Conservation (phyloP, 2,329 filamentous ascomycete species). For the Diaporthe sp. region DNA sequence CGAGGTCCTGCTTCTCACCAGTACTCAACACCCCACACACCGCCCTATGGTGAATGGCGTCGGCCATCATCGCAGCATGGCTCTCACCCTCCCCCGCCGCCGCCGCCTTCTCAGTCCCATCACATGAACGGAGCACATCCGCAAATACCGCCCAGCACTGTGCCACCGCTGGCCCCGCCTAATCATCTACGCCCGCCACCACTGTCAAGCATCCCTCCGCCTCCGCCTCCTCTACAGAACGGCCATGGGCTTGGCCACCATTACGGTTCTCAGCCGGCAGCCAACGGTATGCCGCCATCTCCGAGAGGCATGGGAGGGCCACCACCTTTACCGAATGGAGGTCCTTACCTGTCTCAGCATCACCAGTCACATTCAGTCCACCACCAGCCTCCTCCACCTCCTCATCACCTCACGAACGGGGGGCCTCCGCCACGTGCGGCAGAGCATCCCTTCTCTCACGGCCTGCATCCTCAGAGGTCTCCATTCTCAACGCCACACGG, state of each 20-base stretch:
- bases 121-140: slow-evolving; percentile 37
- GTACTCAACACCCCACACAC: slow-evolving; percentile 53
- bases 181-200: slow-evolving; percentile 63
- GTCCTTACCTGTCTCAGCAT: slow-evolving; percentile 55
- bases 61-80: slow-evolving; percentile 62
- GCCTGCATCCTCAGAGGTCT: slow-evolving; percentile 48
- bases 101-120: slow-evolving; percentile 41
- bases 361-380: slow-evolving; percentile 44
- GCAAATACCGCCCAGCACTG: slow-evolving; percentile 42
- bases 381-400: slow-evolving; percentile 47
- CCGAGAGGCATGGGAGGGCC: slow-evolving; percentile 60
- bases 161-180: slow-evolving; percentile 46
- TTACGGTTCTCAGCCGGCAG: slow-evolving; percentile 45
- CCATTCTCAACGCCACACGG: slow-evolving; percentile 57
- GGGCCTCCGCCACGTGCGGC: slow-evolving; percentile 55
- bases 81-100: slow-evolving; percentile 52
- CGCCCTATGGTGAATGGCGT: slow-evolving; percentile 62
- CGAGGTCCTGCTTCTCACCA: slow-evolving; percentile 51
- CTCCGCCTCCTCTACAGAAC: slow-evolving; percentile 58
- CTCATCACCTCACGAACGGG: slow-evolving; percentile 52
- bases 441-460: slow-evolving; percentile 58
- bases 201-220: slow-evolving; percentile 55
- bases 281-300: slow-evolving; percentile 62
- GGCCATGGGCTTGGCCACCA: slow-evolving; percentile 48
- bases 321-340: slow-evolving; percentile 53